Evolutionary conservation across 768 basidiomycete genomes (phyloP), one percentile per base, ranked within the genome.

Genomic region (Lepiota venenata): DNA sequence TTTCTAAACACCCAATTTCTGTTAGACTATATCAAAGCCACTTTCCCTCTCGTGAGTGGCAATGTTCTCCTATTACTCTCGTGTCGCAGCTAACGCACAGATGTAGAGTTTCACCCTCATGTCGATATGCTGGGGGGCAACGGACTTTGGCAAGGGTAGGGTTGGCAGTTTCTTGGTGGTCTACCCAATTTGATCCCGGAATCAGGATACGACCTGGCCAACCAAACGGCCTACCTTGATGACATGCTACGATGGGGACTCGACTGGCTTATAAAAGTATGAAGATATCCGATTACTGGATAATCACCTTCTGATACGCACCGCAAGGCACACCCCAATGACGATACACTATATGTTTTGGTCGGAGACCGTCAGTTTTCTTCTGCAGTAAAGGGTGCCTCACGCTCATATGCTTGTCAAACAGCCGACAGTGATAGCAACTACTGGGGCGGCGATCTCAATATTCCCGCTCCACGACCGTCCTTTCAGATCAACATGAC

Each of bases 221-320:
- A 91, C 50, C 93, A 96, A 70, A 92, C 93, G 0, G 80, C 83
- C 2, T 97, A 96, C 67, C 81, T 97, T n/a, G 95, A 97, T 62
- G 81, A 83, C 57, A 93, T 90, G 77, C 72, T 96, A 49, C 83
- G 93, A 56, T 96, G 91, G 91, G 87, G 93, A 21, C 79, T 93
- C 42, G 88, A 93, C 68, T 97, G 93, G 92, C 72, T 95, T 47
- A 91, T 95, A 49, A 92, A 91, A 75, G 93, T 87, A 53, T 57
- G 74, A 48, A 8, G 35, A 45, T 18, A 49, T 43, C 15, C 54
- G 35, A 57, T 16, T 35, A 37, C 18, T 29, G 14, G 35, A 15
- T 49, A 25, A n/a, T 51, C 37, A 20, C 39, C 42, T 46, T 9
- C 29, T 42, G 22, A 42, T 43, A 43, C 35, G 10, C 46, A n/a